Conservation (phyloP, 148 eudicot genomes). For the Agrostemma githago region DNA sequence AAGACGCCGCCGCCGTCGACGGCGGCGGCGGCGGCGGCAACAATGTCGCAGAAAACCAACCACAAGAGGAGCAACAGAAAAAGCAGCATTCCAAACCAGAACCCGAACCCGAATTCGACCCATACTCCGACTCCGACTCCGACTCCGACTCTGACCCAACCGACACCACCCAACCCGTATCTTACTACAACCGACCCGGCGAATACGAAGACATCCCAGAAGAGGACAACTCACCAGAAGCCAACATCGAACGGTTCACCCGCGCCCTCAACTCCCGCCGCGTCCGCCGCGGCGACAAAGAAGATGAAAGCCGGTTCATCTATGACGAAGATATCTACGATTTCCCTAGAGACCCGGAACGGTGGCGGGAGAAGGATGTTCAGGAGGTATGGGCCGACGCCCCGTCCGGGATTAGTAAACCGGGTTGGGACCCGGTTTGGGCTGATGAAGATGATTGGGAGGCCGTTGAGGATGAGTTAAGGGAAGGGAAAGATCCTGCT, state of each 20-base stretch:
- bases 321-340: slow-evolving; percentile 41
- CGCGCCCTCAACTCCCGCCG: slow-evolving; percentile 32
- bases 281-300: slow-evolving; percentile 8
- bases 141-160: slow-evolving; percentile 7
- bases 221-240: slow-evolving; percentile 32
- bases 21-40: too few species aligned
- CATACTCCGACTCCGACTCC: slow-evolving; percentile 12
- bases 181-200: slow-evolving; percentile 20
- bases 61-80: neutral
- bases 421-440: slow-evolving; percentile 82
- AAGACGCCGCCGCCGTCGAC: too few species aligned
- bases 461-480: slow-evolving; percentile 34
- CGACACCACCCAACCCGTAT: neutral
- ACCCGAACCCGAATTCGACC: neutral
- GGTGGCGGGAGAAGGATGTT: slow-evolving; percentile 72
- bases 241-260: slow-evolving; percentile 34
- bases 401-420: slow-evolving; percentile 40
- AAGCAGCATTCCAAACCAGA: neutral
- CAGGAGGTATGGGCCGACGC: slow-evolving; percentile 79
- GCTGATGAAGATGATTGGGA: slow-evolving; percentile 59
- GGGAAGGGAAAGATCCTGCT: slow-evolving; percentile 52
- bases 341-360: slow-evolving; percentile 62
- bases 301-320: slow-evolving; percentile 8
- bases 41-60: neutral
- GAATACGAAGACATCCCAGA: slow-evolving; percentile 21